Base-by-base conservation (phyloP, 23 red algal genomes). In the Agarophyton chilense region DNA sequence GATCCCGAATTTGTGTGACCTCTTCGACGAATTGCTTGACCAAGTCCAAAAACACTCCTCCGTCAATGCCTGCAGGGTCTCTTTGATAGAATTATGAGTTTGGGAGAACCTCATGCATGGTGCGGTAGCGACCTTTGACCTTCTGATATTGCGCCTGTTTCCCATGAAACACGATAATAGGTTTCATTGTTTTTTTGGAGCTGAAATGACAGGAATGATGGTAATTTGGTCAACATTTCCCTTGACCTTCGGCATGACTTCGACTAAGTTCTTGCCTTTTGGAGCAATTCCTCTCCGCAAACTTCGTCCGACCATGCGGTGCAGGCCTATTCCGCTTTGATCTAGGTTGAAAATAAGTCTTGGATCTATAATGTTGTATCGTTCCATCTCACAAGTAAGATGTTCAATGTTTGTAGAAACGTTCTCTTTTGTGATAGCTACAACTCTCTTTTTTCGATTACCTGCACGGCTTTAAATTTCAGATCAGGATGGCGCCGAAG, bases 171-270 rank as follows among this genome's bases (percentile, higher is more conserved):
- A 79, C 32, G 24, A 79, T 0, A 26, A 54, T 44, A 13, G 1
- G 42, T 29, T n/a, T 79, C 7, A 53, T 22, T 14, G 45, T 36
- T 54, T 79, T 29, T 8, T 25, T 0, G 14, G 47, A 17, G 0
- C 50, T n/a, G 22, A 33, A 13, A 81, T 51, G 51, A 81, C 25
- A 0, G 0, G 5, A n/a, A 81, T 81, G 0, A 81, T 5, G 10
- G 52, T 81, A 28, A 81, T 51, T 22, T 34, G 18, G 17, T 81
- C 26, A 5, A 81, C 4, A 57, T 81, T 58, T 16, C 77, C 51
- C 36, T 81, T 81, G 10, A 51, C 45, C 0, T 18, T n/a, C n/a
- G n/a, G n/a, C n/a, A n/a, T n/a, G n/a, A n/a, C n/a, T n/a, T n/a
- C n/a, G n/a, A n/a, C n/a, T n/a, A n/a, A n/a, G n/a, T n/a, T n/a